Percentiles rank a stretch among this genome's conserved stretches.
phyloP scores from a whole-genome alignment of 2,329 filamentous ascomycete genomes.

The Cladobotryum protrusum region DNA sequence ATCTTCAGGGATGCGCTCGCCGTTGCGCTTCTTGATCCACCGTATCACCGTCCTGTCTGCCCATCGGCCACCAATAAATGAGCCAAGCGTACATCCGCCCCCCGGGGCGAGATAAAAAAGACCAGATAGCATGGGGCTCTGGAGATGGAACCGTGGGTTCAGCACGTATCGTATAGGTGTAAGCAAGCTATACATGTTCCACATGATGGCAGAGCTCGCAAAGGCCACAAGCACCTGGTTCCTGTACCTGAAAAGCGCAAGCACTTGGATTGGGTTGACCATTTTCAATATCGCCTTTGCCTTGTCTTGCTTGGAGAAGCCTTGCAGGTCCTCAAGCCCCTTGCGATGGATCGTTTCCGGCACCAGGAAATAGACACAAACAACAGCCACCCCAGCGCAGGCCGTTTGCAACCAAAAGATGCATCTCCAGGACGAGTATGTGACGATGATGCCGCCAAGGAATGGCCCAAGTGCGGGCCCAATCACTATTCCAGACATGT shows the following conservation, averaged over 20 bases:
- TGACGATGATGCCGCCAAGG: conserved; percentile 70
- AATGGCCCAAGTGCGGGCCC: conserved; percentile 67
- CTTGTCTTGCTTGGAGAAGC: conserved; percentile 44
- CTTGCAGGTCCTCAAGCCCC: conserved; percentile 55
- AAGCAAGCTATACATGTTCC: conserved; percentile 61
- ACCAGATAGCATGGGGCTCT: conserved; percentile 58
- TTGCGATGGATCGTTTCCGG: conserved; percentile 67
- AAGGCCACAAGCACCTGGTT: conserved; percentile 57
- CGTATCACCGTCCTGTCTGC: conserved; percentile 60
- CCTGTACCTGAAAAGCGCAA: conserved; percentile 60
- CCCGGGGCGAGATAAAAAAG: conserved; percentile 72
- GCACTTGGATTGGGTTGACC: conserved; percentile 59
- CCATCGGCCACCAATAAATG: conserved; percentile 65
- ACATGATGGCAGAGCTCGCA: conserved; percentile 58
- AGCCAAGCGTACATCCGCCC: conserved; percentile 61
- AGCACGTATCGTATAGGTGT: conserved; percentile 67
- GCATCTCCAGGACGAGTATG: conserved; percentile 63
- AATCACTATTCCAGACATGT: conserved; percentile 63
- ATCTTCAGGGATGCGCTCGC: conserved; percentile 61
- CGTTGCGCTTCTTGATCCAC: conserved; percentile 54
- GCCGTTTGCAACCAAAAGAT: conserved; percentile 75
- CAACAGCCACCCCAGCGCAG: conserved; percentile 52
- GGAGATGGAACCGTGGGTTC: conserved; percentile 66
- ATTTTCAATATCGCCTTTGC: conserved; percentile 51
- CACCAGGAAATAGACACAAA: conserved; percentile 59